Base-by-base conservation (phyloP, 1,284 basidiomycete genomes). In the Cystobasidium pallidum region DNA sequence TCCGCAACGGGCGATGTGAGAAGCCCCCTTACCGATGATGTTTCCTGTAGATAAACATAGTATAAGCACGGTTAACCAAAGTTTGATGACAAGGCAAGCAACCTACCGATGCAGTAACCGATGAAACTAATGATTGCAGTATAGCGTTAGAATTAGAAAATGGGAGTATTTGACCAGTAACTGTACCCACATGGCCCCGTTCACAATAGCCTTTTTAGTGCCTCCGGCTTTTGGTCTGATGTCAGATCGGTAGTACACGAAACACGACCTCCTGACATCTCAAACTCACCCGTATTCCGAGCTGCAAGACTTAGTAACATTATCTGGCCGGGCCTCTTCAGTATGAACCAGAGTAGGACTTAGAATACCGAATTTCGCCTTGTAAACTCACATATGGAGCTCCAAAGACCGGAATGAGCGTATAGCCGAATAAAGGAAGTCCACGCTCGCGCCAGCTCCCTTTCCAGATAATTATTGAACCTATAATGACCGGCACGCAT, bases 371-470 rank as follows among this genome's bases (percentile, higher is more conserved):
- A n/a, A n/a, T n/a, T n/a, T n/a, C n/a, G n/a, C n/a, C 36, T 7
- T 39, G 6, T 39, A 13, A 32, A 10, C 51, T 54, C 26, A 54
- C 51, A n/a, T 54, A 54, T 28, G 51, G 51, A 17, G 51, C 51
- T 28, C 51, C 51, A 30, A 54, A 54, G 24, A 54, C 51, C 15
- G 51, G 51, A 28, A 54, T 54, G 51, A 54, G 51, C 24, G 51
- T 54, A 32, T 54, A 54, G 26, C 51, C 51, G 19, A 54, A 54
- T 13, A 54, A 26, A 54, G 51, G 51, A 11, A 54, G 26, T 26
- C 51, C 51, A 2, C 51, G 24, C 24, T 26, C 26, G 26, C 51
- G 10, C 51, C 51, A 54, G 51, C 51, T 54, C 13, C 26, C 51
- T 54, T 54, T 54, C 51, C 51, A 54, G 8, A 54, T 54, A 7